Conservation (phyloP, 2,329 filamentous ascomycete genomes). For the Phoma sp. region DNA sequence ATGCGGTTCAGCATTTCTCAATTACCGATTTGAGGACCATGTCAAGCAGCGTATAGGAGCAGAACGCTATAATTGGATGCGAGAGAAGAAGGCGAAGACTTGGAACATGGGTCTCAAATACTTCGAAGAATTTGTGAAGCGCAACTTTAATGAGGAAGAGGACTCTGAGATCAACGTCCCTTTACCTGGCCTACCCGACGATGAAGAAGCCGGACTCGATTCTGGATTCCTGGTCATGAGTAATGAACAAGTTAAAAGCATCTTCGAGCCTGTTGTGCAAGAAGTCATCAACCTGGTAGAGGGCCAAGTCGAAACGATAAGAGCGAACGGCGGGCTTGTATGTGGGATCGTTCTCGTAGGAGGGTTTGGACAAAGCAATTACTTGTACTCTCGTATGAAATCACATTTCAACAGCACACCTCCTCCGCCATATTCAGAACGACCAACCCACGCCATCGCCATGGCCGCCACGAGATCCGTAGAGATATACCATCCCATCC, state of each 20-base stretch:
- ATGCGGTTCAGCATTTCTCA: conserved; percentile 79
- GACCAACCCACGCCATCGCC: conserved; percentile 68
- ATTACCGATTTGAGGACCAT: conserved; percentile 81
- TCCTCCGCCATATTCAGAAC: conserved; percentile 67
- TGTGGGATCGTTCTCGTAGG: conserved; percentile 80
- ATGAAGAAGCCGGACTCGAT: conserved; percentile 75
- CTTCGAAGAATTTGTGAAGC: conserved; percentile 85
- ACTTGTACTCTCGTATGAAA: conserved; percentile 72
- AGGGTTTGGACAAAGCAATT: conserved; percentile 80
- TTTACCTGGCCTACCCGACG: conserved; percentile 76
- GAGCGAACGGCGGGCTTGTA: conserved; percentile 48
- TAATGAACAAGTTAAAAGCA: conserved; percentile 71
- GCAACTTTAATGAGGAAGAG: conserved; percentile 81
- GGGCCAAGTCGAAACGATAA: conserved; percentile 52
- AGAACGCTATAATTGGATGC: conserved; percentile 74
- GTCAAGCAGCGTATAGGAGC: conserved; percentile 71
- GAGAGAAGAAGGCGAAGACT: conserved; percentile 75
- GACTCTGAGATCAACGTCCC: conserved; percentile 78
- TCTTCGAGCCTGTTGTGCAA: conserved; percentile 77
- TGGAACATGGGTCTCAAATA: conserved; percentile 76
- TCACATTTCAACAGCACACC: conserved; percentile 65
- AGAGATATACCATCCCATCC: conserved; percentile 81
- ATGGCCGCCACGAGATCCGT: conserved; percentile 63
- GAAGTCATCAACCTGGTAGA: conserved; percentile 52
- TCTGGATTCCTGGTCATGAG: conserved; percentile 78